phyloP scores from a whole-genome alignment of 2,329 filamentous ascomycete species.

The Zarea fungicola region DNA sequence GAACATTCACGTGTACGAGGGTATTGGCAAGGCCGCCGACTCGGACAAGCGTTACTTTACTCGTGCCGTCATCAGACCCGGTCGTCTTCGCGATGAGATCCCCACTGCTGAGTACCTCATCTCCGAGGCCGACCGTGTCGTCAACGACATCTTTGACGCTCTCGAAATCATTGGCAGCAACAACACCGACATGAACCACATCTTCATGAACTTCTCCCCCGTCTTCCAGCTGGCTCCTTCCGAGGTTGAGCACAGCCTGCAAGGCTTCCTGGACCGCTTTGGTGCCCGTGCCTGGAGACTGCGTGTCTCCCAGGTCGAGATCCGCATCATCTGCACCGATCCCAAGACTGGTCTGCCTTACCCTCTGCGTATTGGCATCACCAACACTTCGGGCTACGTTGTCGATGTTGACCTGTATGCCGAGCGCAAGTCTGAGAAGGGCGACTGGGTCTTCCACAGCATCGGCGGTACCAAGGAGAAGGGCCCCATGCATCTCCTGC shows the following conservation, averaged over 20 bases:
- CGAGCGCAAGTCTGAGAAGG: constrained; percentile 96
- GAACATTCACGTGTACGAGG: constrained; percentile 98
- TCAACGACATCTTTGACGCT: constrained; percentile 96
- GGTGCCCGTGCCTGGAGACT: constrained; percentile 93
- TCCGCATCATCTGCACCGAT: constrained; percentile 96
- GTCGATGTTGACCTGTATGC: constrained; percentile 97
- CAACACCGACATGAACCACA: constrained; percentile 98
- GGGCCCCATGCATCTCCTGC: constrained; percentile 87
- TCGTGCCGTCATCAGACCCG: constrained; percentile 88
- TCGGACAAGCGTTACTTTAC: constrained; percentile 99
- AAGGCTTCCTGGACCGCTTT: constrained; percentile 94
- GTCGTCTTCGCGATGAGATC: constrained; percentile 92
- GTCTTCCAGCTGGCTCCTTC: constrained; percentile 87
- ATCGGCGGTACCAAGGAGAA: constrained; percentile 94
- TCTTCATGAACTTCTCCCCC: constrained; percentile 99
- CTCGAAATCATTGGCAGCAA: constrained; percentile 99
- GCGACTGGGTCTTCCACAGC: constrained; percentile 97
- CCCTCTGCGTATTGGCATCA: constrained; percentile 92
- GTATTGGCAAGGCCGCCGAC: constrained; percentile 87
- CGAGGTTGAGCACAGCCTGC: constrained; percentile 88
- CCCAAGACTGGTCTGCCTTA: constrained; percentile 76
- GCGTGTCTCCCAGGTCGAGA: constrained; percentile 94
- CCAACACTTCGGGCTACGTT: constrained; percentile 96
- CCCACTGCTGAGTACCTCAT: constrained; percentile 98
- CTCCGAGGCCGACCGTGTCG: constrained; percentile 90